Base-by-base conservation (phyloP, 345 rosid genomes). In the Populus simonii region DNA sequence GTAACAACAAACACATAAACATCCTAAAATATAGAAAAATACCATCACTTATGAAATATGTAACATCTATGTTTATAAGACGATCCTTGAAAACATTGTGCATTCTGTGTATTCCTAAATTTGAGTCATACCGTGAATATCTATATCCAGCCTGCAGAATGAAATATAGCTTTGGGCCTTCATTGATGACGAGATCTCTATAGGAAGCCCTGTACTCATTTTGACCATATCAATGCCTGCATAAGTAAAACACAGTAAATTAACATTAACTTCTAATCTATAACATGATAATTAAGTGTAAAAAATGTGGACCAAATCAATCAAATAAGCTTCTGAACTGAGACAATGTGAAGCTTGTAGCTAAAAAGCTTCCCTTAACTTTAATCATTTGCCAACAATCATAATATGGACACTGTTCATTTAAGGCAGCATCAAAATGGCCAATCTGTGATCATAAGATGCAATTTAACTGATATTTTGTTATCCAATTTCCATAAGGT, bases 221-320 rank as follows among this genome's bases (percentile, higher is more conserved):
- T 95, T 87, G 99, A 92, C 99, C 99, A 95, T 81, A 95, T 95
- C 81, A 93, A 83, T 31, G 99, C 99, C 99, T 95, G 91, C 79
- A 78, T n/a, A 75, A 79, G 72, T 33, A 36, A 49, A 77, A 69
- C 20, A n/a, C 15, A 33, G 17, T 25, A 31, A 71, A 80, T 53
- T 47, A 74, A 62, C 66, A 62, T 16, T 69, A 23, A 61, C 25
- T 9, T 25, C 66, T 70, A 29, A 61, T 77, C 39, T 39, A 38
- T 36, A 47, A n/a, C 72, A 71, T 27, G 31, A 62, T 41, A n/a
- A n/a, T n/a, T n/a, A 67, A 49, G 75, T 69, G 35, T 22, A 36
- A 66, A 80, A 67, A 31, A 73, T 9, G 66, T 61, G 10, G 22
- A 61, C 25, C 1, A 9, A 25, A 61, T 25, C 53, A 47, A 61